phyloP scores from a whole-genome alignment of 2,329 filamentous ascomycete genomes.

The Alternaria incomplexa region DNA sequence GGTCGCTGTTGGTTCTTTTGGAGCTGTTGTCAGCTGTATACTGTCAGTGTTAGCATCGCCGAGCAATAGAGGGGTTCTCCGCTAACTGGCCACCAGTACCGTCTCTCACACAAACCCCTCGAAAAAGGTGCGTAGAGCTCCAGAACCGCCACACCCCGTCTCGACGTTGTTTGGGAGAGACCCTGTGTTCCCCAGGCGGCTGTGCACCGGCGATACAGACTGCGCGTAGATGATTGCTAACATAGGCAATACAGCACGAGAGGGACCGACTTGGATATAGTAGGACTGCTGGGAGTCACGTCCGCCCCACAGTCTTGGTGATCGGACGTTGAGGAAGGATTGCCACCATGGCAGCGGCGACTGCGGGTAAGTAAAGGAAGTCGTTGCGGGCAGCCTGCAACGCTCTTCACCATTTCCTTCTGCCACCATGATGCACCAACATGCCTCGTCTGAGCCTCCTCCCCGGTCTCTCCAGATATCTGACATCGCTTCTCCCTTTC shows the following conservation, averaged over 20 bases:
- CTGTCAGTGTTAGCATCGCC: conserved; percentile 34
- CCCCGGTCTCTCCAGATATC: conserved; percentile 37
- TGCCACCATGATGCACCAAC: conserved; percentile 18
- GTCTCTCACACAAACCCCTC: conserved; percentile 32
- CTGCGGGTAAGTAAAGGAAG: conserved; percentile 47
- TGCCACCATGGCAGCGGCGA: conserved; percentile 50
- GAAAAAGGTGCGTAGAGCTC: conserved; percentile 41
- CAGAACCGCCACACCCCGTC: conserved; percentile 11
- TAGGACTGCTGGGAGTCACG: conserved; percentile 17
- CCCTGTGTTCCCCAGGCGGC: not conserved
- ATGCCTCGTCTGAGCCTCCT: conserved; percentile 26
- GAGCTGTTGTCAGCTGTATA: conserved; percentile 16
- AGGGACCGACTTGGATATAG: conserved; percentile 9
- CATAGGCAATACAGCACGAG: conserved; percentile 20
- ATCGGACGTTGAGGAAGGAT: conserved; percentile 28
- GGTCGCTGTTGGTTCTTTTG: conserved; percentile 16
- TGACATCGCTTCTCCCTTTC: conserved; percentile 41
- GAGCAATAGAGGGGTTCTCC: conserved; percentile 38
- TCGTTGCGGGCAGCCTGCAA: conserved; percentile 27
- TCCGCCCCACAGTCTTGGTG: conserved; percentile 17
- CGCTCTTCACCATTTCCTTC: conserved; percentile 29
- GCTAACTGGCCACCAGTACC: conserved; percentile 43
- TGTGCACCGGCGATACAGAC: not conserved
- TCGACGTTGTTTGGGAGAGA: not conserved
- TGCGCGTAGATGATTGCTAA: conserved; percentile 19